These are phyloP conservation scores for Wickerhamomyces bisporus DNA, from an alignment of 805 yeast species.

Conservation along the genomic window DNA sequence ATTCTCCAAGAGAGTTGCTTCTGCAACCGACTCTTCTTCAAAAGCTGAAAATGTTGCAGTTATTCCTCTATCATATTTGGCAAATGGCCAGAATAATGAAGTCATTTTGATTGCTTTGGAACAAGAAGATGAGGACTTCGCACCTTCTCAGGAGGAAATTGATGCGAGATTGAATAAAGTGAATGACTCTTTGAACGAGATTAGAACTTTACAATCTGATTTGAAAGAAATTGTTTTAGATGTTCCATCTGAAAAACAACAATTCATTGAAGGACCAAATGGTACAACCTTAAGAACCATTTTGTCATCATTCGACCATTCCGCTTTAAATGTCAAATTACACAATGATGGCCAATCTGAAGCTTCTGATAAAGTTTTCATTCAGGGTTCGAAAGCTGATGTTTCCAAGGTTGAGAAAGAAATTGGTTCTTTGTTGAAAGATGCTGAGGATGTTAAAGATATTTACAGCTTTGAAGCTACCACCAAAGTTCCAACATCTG, in stretches of 20 bases:
- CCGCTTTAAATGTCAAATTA: slow-evolving; percentile 40
- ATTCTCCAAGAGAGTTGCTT: slow-evolving; percentile 42
- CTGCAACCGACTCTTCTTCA: slow-evolving; percentile 36
- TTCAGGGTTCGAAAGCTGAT: slow-evolving; percentile 67
- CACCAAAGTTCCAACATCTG: slow-evolving; percentile 58
- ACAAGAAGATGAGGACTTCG: slow-evolving; percentile 58
- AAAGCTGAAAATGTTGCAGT: slow-evolving; percentile 45
- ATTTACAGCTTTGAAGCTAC: slow-evolving; percentile 37
- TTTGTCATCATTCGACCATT: slow-evolving; percentile 26
- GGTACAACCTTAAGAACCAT: slow-evolving; percentile 48
- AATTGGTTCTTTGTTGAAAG: slow-evolving; percentile 49
- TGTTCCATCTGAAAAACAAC: slow-evolving; percentile 53
- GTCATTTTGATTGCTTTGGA: slow-evolving; percentile 51
- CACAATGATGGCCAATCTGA: slow-evolving; percentile 32
- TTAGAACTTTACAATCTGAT: slow-evolving; percentile 55
- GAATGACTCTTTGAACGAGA: slow-evolving; percentile 45
- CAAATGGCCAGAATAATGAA: slow-evolving; percentile 34
- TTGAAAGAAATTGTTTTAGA: slow-evolving; percentile 46
- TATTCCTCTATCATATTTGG: slow-evolving; percentile 51
- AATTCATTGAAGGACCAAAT: slow-evolving; percentile 54
- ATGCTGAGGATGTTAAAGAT: slow-evolving; percentile 46
- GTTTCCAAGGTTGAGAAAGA: slow-evolving; percentile 51
- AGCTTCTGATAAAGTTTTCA: slow-evolving; percentile 47
- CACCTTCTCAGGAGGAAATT: slow-evolving; percentile 60
- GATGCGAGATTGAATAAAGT: slow-evolving; percentile 49